Conservation (phyloP, 257 asterid genomes). For the Solanum chiquidenum region DNA sequence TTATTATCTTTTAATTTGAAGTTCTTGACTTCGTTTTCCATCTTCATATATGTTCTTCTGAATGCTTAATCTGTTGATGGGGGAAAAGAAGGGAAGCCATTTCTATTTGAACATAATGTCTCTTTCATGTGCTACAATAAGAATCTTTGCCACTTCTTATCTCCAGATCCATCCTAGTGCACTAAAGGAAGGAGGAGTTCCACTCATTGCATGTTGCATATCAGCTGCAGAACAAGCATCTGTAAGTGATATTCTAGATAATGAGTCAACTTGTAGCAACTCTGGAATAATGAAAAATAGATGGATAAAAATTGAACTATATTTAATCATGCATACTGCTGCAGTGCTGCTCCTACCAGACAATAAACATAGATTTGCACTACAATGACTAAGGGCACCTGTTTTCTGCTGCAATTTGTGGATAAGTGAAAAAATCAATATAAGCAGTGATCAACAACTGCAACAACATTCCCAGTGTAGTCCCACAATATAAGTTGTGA, state of each 20-base stretch:
- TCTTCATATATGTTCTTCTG: not conserved
- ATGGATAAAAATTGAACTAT: not conserved
- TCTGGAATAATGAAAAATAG: not conserved
- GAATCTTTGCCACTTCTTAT: not conserved
- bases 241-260: slow-evolving; percentile 40
- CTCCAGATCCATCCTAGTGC: slow-evolving; percentile 94
- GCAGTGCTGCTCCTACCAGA: not conserved
- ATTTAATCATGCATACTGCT: not conserved
- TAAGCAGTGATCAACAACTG: not conserved
- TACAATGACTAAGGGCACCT: not conserved
- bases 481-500: not conserved
- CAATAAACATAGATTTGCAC: not conserved
- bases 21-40: not conserved
- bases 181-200: slow-evolving; percentile 77
- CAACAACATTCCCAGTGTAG: not conserved
- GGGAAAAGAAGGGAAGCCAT: not conserved
- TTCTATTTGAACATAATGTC: not conserved
- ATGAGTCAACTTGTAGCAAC: not conserved
- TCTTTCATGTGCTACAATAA: not conserved
- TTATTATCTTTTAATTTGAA: not conserved
- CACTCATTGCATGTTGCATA: slow-evolving; percentile 74
- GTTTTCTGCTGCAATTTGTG: not conserved
- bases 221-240: slow-evolving; percentile 83
- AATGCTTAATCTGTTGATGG: not conserved
- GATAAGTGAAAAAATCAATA: not conserved